These are phyloP conservation scores for Panicum miliaceum DNA, from an alignment of 176 grass and related monocot genomes.

Conservation along the genomic window DNA sequence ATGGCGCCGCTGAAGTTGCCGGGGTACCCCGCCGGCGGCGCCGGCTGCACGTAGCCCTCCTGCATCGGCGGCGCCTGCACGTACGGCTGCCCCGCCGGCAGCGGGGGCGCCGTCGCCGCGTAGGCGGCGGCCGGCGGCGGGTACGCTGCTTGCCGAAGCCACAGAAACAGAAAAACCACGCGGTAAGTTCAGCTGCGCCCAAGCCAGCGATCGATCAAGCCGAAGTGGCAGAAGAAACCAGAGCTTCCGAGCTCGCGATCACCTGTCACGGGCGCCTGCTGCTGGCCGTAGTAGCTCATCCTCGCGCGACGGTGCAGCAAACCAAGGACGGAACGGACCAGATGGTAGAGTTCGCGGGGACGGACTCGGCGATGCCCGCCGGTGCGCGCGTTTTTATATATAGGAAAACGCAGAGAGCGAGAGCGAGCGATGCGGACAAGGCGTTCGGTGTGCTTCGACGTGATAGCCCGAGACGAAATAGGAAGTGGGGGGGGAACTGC, in stretches of 20 bases:
- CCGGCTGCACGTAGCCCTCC: constrained; percentile 14
- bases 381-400: not conserved
- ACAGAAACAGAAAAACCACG: not conserved
- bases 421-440: not conserved
- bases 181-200: not conserved
- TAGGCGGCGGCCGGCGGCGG: constrained; percentile 33
- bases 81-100: constrained; percentile 23
- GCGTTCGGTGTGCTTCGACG: constrained; percentile 20
- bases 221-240: not conserved
- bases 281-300: constrained; percentile 54
- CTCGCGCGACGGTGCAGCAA: not conserved
- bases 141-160: constrained; percentile 40
- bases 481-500: not conserved
- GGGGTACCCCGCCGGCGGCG: constrained; percentile 57
- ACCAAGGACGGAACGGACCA: not conserved
- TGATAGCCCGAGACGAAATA: not conserved
- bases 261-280: constrained; percentile 47
- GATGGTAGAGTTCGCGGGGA: not conserved
- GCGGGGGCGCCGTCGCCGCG: constrained; percentile 28
- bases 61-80: constrained; percentile 22
- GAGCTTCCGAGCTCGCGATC: not conserved
- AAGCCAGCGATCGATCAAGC: not conserved
- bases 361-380: not conserved
- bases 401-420: not conserved
- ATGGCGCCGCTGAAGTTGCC: constrained; percentile 34